phyloP scores from a whole-genome alignment of 306 rosid species.

The Sophora flavescens region DNA sequence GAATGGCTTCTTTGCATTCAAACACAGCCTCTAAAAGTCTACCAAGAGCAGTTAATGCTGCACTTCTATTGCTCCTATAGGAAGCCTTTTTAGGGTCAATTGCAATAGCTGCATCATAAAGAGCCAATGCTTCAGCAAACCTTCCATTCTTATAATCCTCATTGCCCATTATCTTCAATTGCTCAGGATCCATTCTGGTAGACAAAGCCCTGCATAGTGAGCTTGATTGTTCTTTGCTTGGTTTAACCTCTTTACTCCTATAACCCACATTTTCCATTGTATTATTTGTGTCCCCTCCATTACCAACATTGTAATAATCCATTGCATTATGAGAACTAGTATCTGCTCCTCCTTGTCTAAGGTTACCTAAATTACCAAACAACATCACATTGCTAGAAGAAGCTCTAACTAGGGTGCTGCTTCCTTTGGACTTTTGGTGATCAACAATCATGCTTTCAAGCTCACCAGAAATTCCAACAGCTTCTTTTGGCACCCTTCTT shows the following conservation, averaged over 20 bases:
- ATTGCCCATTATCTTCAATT: conserved; percentile 87
- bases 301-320: conserved; percentile 38
- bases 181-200: conserved; percentile 90
- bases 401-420: conserved; percentile 70
- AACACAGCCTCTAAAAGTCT: conserved; percentile 82
- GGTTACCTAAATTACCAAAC: conserved; percentile 74
- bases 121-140: conserved; percentile 84
- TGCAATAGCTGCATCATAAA: conserved; percentile 87
- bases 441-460: conserved; percentile 80
- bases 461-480: conserved; percentile 81
- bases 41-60: conserved; percentile 87
- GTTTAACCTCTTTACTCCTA: conserved; percentile 30
- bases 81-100: conserved; percentile 86
- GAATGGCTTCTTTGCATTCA: conserved; percentile 90
- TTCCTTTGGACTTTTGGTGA: conserved; percentile 67
- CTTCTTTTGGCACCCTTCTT: conserved; percentile 74
- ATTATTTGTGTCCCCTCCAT: conserved; percentile 40
- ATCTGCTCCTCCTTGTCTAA: conserved; percentile 58
- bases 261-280: conserved; percentile 29
- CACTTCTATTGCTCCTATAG: conserved; percentile 88
- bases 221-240: conserved; percentile 38
- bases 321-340: conserved; percentile 39
- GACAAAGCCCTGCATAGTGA: conserved; percentile 82
- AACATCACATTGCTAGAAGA: conserved; percentile 90
- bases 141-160: conserved; percentile 91